Evolutionary conservation across 306 rosid genomes (phyloP), one percentile per base, ranked within the genome.

Genomic region (Vigna nakashimae): DNA sequence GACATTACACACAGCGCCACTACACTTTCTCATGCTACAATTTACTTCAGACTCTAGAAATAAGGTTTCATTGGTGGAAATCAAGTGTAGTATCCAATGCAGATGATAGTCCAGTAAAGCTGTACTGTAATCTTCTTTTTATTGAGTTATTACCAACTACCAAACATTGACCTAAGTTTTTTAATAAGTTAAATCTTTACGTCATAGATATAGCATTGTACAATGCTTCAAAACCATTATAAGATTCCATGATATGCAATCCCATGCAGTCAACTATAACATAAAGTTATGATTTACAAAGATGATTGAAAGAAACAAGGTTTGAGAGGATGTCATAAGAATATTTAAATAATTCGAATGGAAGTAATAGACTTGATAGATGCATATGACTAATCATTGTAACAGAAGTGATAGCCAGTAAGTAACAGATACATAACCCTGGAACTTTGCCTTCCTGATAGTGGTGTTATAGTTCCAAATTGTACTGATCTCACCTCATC

Each of bases 401-500:
- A 64, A 34, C 15, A n/a, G 70, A 64, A 62, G 57, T 63, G 48
- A 65, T 49, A 52, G 34, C 57, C 16, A 30, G 51, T 46, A 53
- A 45, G 51, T 46, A 53, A 45, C 40, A 36, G 12, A 72, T 56
- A 38, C 43, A 67, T 28, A 59, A 71, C 34, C 40, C 43, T 24
- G 12, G 30, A 66, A 74, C 69, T 14, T 68, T 81, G 26, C 53
- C 55, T 69, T 78, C 48, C 79, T 20, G 46, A 58, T 70, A 79
- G 65, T 58, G 40, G 75, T 45, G 49, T 43, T 34, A 26, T 30
- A 59, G 42, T 75, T 71, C 63, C 63, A 49, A 57, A 75, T 65
- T 46, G 64, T 71, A 20, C 42, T 26, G 56, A 74, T 76, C 91
- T 82, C 80, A 91, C 98, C 84, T 66, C 63, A 77, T 88, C 87